A percentile compares a stretch with the other conserved stretches of the same genome.
Evolutionary conservation across 1,139 yeast species (phyloP).

Genomic region (Zygosaccharomyces sapae): DNA sequence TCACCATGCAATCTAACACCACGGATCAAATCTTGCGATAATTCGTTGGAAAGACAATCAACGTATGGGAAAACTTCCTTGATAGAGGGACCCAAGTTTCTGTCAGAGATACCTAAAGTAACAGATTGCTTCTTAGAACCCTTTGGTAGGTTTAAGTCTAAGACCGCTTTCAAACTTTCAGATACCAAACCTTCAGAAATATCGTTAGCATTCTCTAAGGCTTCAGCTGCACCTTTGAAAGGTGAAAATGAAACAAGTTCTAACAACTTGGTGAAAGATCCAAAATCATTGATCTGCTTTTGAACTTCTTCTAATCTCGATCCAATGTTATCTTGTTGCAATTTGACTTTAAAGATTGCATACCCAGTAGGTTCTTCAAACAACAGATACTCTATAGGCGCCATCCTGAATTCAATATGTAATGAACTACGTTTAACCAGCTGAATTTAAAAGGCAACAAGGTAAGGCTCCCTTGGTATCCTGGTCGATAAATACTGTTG

Average conservation of each 20-base stretch:
- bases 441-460: not conserved
- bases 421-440: not conserved
- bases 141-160: conserved; percentile 90
- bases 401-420: conserved; percentile 28
- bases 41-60: conserved; percentile 86
- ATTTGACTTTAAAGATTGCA: conserved; percentile 88
- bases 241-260: conserved; percentile 96
- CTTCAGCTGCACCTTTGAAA: conserved; percentile 98
- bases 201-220: conserved; percentile 96
- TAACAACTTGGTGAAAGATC: conserved; percentile 84
- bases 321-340: conserved; percentile 93
- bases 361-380: conserved; percentile 99
- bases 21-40: conserved; percentile 91
- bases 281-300: conserved; percentile 81
- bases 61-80: conserved; percentile 84
- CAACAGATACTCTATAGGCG: conserved; percentile 83
- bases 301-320: conserved; percentile 91
- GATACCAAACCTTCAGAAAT: conserved; percentile 95
- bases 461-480: not conserved
- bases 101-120: conserved; percentile 85
- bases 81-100: conserved; percentile 92
- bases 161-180: conserved; percentile 81
- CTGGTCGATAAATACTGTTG: not conserved
- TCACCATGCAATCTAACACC: conserved; percentile 90
- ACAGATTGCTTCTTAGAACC: conserved; percentile 67